Conservation (phyloP, 768 basidiomycete genomes). For the Termitomyces heimii region DNA sequence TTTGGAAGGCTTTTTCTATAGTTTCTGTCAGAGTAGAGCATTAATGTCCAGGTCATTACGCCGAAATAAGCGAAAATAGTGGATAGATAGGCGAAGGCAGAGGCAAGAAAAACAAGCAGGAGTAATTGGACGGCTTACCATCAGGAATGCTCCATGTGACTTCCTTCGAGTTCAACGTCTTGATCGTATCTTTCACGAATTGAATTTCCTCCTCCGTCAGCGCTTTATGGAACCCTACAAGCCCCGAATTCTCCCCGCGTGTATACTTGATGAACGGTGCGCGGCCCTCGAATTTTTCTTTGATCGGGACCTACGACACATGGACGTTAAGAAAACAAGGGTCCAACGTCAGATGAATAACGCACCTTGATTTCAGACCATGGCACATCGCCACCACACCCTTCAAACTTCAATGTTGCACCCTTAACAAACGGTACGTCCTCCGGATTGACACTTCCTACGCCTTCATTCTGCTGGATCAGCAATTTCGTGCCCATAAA, state of each 20-base stretch:
- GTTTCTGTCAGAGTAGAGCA: slow-evolving; percentile 41
- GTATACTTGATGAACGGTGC: slow-evolving; percentile 48
- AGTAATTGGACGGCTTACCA: slow-evolving; percentile 32
- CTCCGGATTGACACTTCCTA: slow-evolving; percentile 57
- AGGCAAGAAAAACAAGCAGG: background rate
- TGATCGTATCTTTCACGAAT: slow-evolving; percentile 61
- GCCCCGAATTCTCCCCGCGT: slow-evolving; percentile 38
- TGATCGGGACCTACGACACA: slow-evolving; percentile 36
- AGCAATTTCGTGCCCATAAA: slow-evolving; percentile 68
- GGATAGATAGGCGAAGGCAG: background rate
- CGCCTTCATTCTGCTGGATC: slow-evolving; percentile 55
- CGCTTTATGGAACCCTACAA: slow-evolving; percentile 60
- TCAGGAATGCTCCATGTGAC: slow-evolving; percentile 60
- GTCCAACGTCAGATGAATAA: background rate
- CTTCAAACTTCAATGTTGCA: slow-evolving; percentile 53
- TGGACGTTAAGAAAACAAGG: background rate
- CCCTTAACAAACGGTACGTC: slow-evolving; percentile 50
- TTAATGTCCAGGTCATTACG: background rate
- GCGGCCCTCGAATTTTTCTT: slow-evolving; percentile 42
- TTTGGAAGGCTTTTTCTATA: slow-evolving; percentile 65
- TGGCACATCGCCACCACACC: slow-evolving; percentile 43
- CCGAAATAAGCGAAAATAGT: background rate
- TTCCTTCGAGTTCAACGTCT: slow-evolving; percentile 56
- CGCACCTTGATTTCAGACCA: slow-evolving; percentile 48
- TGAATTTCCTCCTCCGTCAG: slow-evolving; percentile 68